phyloP scores from a whole-genome alignment of 768 basidiomycete species.

The Lactifluus piperatus region DNA sequence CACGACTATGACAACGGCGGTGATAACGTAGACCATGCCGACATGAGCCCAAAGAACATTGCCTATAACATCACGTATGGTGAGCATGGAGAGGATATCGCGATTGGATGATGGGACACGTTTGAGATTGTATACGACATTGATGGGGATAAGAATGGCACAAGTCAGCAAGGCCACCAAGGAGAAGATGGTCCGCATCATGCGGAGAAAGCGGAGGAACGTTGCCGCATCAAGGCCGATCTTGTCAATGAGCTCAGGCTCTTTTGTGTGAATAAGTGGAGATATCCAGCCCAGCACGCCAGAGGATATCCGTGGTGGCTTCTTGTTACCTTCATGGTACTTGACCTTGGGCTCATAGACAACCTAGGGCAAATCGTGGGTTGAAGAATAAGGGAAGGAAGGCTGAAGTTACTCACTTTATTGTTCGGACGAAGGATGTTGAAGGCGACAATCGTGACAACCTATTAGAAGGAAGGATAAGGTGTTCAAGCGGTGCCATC shows the following conservation, averaged over 20 bases:
- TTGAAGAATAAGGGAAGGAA: background rate
- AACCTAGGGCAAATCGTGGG: constrained; percentile 39
- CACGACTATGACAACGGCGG: constrained; percentile 58
- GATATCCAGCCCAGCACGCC: constrained; percentile 85
- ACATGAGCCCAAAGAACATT: constrained; percentile 77
- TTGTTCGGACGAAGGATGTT: constrained; percentile 84
- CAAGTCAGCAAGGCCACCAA: constrained; percentile 56
- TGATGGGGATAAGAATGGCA: constrained; percentile 75
- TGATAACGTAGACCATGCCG: constrained; percentile 74
- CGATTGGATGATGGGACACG: constrained; percentile 43
- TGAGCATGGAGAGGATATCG: constrained; percentile 69
- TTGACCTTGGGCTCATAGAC: constrained; percentile 93
- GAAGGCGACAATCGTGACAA: constrained; percentile 64
- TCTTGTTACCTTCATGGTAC: constrained; percentile 71
- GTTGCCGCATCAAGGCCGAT: constrained; percentile 90
- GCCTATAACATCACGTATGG: constrained; percentile 75
- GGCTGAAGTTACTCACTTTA: constrained; percentile 42
- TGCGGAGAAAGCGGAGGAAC: constrained; percentile 84
- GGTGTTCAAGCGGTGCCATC: constrained; percentile 6
- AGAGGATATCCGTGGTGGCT: constrained; percentile 73
- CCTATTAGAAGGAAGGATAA: constrained; percentile 30
- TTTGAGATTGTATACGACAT: constrained; percentile 74
- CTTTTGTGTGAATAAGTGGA: constrained; percentile 73
- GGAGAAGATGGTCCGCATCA: constrained; percentile 69
- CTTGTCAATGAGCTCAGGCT: constrained; percentile 83